A percentile compares a stretch with the other conserved stretches of the same genome.
Evolutionary conservation across 441 rosid genomes (phyloP).

Genomic region (Dalechampia spathulata): DNA sequence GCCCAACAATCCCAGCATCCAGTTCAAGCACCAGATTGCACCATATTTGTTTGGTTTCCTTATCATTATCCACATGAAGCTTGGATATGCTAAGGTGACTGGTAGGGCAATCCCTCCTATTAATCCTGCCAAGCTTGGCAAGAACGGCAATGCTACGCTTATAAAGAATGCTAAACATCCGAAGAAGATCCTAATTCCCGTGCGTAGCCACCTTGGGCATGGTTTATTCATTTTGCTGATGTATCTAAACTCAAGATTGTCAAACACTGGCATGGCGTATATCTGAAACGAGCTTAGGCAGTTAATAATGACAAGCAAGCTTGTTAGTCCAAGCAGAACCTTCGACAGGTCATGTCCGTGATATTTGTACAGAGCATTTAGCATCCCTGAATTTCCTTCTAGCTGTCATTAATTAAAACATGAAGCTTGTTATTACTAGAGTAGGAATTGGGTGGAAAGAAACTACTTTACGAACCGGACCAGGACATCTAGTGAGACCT

Average conservation of each 20-base stretch:
- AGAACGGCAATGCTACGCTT: constrained; percentile 44
- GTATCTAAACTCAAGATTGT: constrained; percentile 43
- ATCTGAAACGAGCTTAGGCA: constrained; percentile 53
- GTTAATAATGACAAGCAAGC: constrained; percentile 44
- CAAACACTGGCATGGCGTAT: constrained; percentile 56
- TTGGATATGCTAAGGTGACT: constrained; percentile 47
- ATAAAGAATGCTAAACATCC: constrained; percentile 44
- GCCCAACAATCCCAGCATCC: constrained; percentile 29
- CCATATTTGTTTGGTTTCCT: constrained; percentile 32
- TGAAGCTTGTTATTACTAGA: neutral
- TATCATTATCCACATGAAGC: constrained; percentile 45
- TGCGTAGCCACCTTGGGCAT: constrained; percentile 45
- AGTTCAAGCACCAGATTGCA: constrained; percentile 31
- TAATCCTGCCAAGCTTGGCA: constrained; percentile 51
- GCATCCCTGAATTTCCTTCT: constrained; percentile 30
- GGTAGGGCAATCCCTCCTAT: constrained; percentile 47
- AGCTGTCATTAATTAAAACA: constrained; percentile 22
- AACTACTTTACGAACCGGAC: neutral
- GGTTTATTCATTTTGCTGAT: constrained; percentile 35
- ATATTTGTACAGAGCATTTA: constrained; percentile 33
- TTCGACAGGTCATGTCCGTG: constrained; percentile 30
- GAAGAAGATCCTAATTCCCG: constrained; percentile 30
- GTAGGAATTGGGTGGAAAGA: neutral
- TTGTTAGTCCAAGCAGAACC: constrained; percentile 28
- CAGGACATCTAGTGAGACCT: no score